Conservation (phyloP, 2,329 filamentous ascomycete genomes). For the Trichoderma guizhouense region DNA sequence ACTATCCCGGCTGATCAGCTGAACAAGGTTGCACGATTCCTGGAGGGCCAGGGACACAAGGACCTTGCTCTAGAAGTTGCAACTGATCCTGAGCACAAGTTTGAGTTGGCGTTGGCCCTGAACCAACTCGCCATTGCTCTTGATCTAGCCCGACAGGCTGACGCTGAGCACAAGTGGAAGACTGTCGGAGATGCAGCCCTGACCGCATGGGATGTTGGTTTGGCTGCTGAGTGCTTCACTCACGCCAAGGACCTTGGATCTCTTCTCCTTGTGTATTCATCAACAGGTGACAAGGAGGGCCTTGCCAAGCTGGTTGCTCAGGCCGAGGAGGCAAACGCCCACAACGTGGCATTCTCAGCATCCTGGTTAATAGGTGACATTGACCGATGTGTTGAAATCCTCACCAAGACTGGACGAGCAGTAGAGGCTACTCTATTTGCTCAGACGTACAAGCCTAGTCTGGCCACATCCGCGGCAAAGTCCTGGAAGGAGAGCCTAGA, state of each 20-base stretch:
- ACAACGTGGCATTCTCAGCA: conserved; percentile 91
- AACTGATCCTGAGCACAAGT: conserved; percentile 93
- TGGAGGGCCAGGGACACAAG: conserved; percentile 96
- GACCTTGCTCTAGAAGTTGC: conserved; percentile 92
- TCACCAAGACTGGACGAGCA: conserved; percentile 72
- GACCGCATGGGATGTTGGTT: conserved; percentile 75
- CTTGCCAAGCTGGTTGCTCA: conserved; percentile 69
- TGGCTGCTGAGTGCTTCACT: conserved; percentile 90
- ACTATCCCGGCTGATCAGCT: conserved; percentile 89
- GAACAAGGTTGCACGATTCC: conserved; percentile 96
- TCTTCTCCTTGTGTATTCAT: conserved; percentile 81
- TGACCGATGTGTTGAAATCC: conserved; percentile 73
- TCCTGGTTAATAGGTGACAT: conserved; percentile 85
- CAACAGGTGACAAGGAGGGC: conserved; percentile 74
- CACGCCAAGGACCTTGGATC: conserved; percentile 89
- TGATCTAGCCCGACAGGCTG: conserved; percentile 75
- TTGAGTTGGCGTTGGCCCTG: conserved; percentile 82
- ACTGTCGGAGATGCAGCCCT: conserved; percentile 90
- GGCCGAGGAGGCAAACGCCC: conserved; percentile 71
- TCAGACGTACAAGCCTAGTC: conserved; percentile 90
- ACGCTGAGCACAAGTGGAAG: conserved; percentile 98
- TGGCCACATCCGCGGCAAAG: conserved; percentile 63
- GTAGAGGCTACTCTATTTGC: conserved; percentile 89
- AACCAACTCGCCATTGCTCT: conserved; percentile 83
- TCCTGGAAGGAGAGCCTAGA: conserved; percentile 83